Conservation (phyloP, 257 asterid genomes). For the Jaltomata sinuosa region DNA sequence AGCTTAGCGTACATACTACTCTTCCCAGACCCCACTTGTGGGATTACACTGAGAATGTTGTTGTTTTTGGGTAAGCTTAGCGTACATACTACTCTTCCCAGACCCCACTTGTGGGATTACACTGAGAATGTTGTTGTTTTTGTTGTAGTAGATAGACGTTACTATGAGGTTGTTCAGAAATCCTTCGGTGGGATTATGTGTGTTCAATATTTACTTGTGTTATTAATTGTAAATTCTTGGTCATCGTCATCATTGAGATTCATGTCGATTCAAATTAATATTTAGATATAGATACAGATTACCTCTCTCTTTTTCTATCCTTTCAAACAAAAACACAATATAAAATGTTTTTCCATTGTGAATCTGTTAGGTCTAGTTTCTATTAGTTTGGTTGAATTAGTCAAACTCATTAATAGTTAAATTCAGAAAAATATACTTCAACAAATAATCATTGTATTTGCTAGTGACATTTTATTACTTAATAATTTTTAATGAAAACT, state of each 20-base stretch:
- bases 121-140: not conserved
- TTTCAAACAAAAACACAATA: not conserved
- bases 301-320: not conserved
- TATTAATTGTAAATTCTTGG: not conserved
- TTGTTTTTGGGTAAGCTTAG: too few species aligned
- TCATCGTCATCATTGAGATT: not conserved
- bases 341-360: not conserved
- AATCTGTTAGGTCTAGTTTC: not conserved
- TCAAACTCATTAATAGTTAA: not conserved
- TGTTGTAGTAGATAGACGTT: not conserved
- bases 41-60: not conserved
- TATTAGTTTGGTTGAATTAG: not conserved
- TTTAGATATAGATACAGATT: not conserved
- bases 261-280: not conserved
- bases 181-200: not conserved
- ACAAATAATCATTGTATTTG: not conserved
- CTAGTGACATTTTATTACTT: not conserved
- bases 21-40: not conserved
- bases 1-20: not conserved
- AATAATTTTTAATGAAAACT: not conserved
- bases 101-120: not conserved
- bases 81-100: not conserved
- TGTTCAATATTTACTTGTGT: not conserved
- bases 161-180: not conserved
- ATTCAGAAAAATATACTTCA: not conserved